Conservation (phyloP, 2,329 filamentous ascomycete genomes). For the Esteya vermicola region DNA sequence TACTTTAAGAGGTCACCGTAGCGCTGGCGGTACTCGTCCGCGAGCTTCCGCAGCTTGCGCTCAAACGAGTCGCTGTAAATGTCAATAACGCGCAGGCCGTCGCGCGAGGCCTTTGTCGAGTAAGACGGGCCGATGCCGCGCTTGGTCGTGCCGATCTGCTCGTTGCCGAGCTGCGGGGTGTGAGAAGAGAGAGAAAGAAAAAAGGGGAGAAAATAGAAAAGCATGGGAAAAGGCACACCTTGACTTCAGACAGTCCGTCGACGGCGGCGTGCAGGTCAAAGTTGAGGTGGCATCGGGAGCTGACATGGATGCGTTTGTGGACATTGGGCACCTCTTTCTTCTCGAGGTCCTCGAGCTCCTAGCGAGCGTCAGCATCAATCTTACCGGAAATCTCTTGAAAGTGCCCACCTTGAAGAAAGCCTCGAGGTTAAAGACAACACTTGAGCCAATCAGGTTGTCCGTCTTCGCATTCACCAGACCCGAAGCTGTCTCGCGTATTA, state of each 20-base stretch:
- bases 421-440: conserved; percentile 48
- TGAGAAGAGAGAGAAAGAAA: background rate
- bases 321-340: conserved; percentile 22
- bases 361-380: too few species aligned
- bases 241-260: conserved; percentile 32
- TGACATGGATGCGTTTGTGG: conserved; percentile 42
- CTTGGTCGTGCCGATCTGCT: conserved; percentile 13
- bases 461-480: conserved; percentile 59
- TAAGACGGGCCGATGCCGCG: conserved; percentile 13
- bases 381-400: too few species aligned
- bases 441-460: conserved; percentile 61
- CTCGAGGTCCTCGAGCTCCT: conserved; percentile 25
- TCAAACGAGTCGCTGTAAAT: conserved; percentile 59
- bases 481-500: conserved; percentile 24
- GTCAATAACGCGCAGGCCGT: conserved; percentile 51
- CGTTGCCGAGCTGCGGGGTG: conserved; percentile 23
- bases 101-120: conserved; percentile 46
- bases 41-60: conserved; percentile 47
- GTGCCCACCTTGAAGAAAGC: conserved; percentile 28
- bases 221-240: background rate
- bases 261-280: conserved; percentile 52
- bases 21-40: conserved; percentile 48
- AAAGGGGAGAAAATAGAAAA: too few species aligned
- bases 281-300: conserved; percentile 48
- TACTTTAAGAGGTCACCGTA: conserved; percentile 46